Conservation (phyloP, 371 early-diverging fungal species). For the Mortierella sp. region DNA sequence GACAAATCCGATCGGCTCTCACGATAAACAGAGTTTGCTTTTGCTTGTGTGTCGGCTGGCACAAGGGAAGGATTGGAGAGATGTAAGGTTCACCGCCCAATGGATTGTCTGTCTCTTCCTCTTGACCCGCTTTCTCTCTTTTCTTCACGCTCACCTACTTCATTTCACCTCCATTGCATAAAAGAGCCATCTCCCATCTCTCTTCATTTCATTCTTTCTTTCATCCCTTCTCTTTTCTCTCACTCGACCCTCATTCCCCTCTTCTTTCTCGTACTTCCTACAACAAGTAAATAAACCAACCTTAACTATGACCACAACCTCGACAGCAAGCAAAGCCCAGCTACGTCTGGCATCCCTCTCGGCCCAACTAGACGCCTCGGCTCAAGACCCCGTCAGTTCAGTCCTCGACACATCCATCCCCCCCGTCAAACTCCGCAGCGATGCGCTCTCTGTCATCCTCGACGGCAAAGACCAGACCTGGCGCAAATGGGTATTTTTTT, state of each 20-base stretch:
- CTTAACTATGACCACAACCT: neutral
- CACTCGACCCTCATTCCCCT: neutral
- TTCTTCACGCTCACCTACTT: no score
- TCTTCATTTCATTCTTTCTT: neutral
- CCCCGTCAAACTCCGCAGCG: conserved; percentile 7
- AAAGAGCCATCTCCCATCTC: neutral
- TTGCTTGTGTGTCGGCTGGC: neutral
- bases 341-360: conserved; percentile 23
- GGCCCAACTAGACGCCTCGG: conserved; percentile 15
- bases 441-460: conserved; percentile 17
- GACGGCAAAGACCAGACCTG: conserved; percentile 31
- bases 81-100: neutral
- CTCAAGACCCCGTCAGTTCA: conserved; percentile 9
- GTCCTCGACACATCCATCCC: conserved; percentile 14
- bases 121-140: no score
- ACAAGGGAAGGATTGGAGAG: neutral
- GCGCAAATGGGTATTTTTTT: conserved; percentile 22
- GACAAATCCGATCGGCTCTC: neutral
- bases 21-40: neutral
- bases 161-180: neutral
- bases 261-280: neutral
- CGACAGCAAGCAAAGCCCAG: conserved; percentile 6
- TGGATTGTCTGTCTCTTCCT: neutral
- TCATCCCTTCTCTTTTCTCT: neutral
- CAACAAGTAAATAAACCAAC: neutral